Percentiles rank a stretch among this genome's conserved stretches.
phyloP scores from a whole-genome alignment of 164 flowering plant species.

The Tinospora cordifolia region DNA sequence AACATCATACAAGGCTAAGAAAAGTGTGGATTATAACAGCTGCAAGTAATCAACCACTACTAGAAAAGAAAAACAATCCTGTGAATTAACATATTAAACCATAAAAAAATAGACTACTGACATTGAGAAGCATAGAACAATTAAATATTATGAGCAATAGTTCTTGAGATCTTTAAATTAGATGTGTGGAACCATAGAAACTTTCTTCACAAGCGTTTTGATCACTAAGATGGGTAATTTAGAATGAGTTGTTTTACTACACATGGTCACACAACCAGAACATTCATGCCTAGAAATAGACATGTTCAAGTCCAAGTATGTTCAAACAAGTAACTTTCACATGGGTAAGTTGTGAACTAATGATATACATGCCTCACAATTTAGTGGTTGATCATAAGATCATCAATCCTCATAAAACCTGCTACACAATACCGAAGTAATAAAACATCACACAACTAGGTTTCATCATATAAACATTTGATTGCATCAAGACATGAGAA shows the following conservation, averaged over 20 bases:
- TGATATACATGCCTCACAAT: constrained; percentile 46
- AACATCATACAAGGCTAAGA: no score
- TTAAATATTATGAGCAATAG: not conserved
- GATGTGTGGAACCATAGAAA: not conserved
- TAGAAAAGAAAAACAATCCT: no score
- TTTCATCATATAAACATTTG: not conserved
- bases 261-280: no score
- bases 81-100: no score
- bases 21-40: no score
- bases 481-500: not conserved
- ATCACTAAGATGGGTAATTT: no score
- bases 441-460: not conserved
- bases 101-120: no score
- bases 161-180: not conserved
- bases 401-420: constrained; percentile 82
- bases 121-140: no score
- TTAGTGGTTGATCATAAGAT: constrained; percentile 72
- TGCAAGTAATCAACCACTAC: no score
- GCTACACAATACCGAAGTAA: constrained; percentile 14
- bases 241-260: no score
- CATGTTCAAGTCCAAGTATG: no score
- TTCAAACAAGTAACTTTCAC: not conserved
- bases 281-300: no score
- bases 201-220: not conserved
- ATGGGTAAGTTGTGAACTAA: not conserved